Conservation (phyloP, 2,329 filamentous ascomycete genomes). For the Gaeumannomyces tritici region DNA sequence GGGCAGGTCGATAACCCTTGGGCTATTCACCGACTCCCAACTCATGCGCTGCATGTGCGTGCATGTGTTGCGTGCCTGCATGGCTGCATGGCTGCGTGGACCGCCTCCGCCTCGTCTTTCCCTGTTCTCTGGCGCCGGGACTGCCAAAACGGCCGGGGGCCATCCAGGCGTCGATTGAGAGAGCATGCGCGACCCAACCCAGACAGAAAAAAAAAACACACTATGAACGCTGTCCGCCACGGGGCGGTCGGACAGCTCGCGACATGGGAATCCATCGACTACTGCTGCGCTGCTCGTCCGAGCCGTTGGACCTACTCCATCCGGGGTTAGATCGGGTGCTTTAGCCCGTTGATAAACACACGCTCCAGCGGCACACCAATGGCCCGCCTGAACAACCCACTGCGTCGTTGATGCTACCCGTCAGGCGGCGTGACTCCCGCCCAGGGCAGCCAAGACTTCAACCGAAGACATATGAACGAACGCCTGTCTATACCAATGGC, state of each 20-base stretch:
- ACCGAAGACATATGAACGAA: not conserved
- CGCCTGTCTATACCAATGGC: no score
- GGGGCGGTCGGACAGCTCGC: not conserved
- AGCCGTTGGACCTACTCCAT: not conserved
- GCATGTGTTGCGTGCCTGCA: not conserved
- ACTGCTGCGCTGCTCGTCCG: not conserved
- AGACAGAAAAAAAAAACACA: not conserved
- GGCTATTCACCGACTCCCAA: not conserved
- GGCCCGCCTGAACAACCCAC: not conserved
- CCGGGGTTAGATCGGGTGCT: not conserved
- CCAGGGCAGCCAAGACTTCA: not conserved
- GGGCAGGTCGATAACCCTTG: not conserved
- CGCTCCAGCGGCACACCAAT: not conserved
- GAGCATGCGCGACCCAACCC: not conserved
- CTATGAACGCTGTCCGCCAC: not conserved
- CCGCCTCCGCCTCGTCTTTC: not conserved
- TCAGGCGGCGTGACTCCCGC: no score
- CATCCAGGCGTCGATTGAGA: not conserved
- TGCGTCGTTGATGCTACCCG: not conserved
- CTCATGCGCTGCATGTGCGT: not conserved
- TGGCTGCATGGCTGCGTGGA: not conserved
- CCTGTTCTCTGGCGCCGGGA: not conserved
- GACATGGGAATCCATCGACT: not conserved
- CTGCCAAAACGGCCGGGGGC: not conserved
- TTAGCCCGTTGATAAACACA: not conserved